These are phyloP conservation scores for Aspergillus phoenicis DNA, from an alignment of 2,329 filamentous ascomycete species.

Conservation along the genomic window DNA sequence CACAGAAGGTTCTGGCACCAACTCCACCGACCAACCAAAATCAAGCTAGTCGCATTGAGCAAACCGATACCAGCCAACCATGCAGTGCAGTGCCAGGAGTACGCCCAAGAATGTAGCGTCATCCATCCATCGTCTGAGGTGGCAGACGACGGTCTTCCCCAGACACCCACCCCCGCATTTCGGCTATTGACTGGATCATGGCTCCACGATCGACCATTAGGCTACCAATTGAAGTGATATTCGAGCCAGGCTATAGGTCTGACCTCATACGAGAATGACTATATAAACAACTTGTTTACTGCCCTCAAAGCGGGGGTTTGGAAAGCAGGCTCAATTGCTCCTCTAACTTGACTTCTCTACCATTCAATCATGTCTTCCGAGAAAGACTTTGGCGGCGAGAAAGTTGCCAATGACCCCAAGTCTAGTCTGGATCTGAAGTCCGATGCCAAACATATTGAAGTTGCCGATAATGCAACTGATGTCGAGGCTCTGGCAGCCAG, in stretches of 20 bases:
- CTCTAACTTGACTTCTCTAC: neutral
- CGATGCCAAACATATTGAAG: constrained; percentile 15
- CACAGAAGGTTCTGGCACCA: neutral
- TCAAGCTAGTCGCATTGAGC: neutral
- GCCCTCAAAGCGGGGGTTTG: neutral
- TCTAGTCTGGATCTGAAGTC: constrained; percentile 5
- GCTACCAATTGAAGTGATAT: neutral
- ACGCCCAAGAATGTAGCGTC: neutral
- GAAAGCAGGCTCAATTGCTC: neutral
- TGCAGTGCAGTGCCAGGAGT: neutral
- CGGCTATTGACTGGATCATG: constrained; percentile 14
- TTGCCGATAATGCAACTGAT: constrained; percentile 7
- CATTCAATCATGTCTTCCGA: neutral
- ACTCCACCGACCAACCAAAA: neutral
- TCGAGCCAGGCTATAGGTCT: neutral
- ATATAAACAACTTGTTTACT: neutral
- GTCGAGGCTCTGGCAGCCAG: constrained; percentile 11
- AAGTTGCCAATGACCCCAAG: neutral
- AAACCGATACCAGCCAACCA: neutral
- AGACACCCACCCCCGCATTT: constrained; percentile 13
- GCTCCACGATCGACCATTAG: constrained; percentile 12
- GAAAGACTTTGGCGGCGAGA: neutral
- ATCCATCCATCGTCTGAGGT: neutral
- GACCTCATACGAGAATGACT: neutral
- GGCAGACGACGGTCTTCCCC: neutral